Evolutionary conservation across 345 rosid species (phyloP).

Genomic region (Eucalyptus curtisii): DNA sequence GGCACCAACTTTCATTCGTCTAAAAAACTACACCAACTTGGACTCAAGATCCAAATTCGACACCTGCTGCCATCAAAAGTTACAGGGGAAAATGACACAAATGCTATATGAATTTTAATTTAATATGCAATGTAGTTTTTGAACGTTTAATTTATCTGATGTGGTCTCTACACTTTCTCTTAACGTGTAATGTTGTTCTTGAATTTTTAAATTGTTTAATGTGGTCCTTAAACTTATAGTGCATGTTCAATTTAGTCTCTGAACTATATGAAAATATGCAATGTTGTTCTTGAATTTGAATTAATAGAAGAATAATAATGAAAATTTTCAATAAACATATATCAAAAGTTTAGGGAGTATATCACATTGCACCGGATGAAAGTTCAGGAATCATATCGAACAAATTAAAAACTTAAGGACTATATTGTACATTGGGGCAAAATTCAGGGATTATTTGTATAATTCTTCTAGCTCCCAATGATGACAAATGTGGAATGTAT

Average conservation of each 20-base stretch:
- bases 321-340: too few relatives aligned
- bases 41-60: not conserved
- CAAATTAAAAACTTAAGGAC: too few relatives aligned
- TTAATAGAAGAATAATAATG: too few relatives aligned
- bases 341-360: too few relatives aligned
- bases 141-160: not conserved
- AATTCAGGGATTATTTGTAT: too few relatives aligned
- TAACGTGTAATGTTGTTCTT: accelerated
- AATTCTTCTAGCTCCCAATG: not conserved
- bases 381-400: not conserved
- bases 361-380: not conserved
- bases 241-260: not conserved
- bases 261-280: accelerated
- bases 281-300: too few relatives aligned
- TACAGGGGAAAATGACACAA: accelerated
- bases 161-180: accelerated
- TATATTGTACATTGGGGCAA: too few relatives aligned
- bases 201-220: too few relatives aligned
- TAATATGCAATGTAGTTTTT: not conserved
- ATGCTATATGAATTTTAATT: accelerated
- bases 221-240: not conserved
- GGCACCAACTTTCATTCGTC: not conserved
- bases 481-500: not conserved
- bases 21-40: not conserved
- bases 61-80: not conserved